These are phyloP conservation scores for Backusella tuberculispora DNA, from an alignment of 192 early-diverging fungal genomes.

Conservation along the genomic window DNA sequence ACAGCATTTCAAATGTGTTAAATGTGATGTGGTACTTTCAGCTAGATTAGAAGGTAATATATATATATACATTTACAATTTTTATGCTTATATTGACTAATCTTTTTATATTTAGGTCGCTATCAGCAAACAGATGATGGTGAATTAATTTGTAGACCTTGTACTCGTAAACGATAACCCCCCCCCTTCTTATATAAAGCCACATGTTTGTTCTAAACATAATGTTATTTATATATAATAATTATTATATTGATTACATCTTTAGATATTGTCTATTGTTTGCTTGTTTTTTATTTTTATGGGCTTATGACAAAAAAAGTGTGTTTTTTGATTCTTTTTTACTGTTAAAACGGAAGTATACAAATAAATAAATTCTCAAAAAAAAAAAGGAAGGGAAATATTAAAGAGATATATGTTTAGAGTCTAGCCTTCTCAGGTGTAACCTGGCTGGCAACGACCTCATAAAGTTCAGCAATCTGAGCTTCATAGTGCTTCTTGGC, in stretches of 20 bases:
- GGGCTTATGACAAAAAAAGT: background rate
- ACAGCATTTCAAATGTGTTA: conserved; percentile 37
- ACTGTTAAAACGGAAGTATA: background rate
- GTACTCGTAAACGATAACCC: conserved; percentile 8
- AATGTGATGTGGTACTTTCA: conserved; percentile 32
- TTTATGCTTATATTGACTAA: background rate
- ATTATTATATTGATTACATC: background rate
- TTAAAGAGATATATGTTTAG: conserved; percentile 12
- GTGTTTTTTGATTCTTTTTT: background rate
- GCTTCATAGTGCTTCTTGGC: conserved; percentile 66
- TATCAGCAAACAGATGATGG: conserved; percentile 25
- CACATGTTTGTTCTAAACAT: background rate
- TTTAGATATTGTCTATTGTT: background rate
- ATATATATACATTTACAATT: background rate
- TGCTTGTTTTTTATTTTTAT: background rate
- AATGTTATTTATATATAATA: background rate
- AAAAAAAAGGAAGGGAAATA: conserved; percentile 5
- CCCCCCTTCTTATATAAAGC: conserved; percentile 16
- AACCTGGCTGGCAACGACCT: conserved; percentile 2
- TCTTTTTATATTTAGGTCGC: conserved; percentile 23
- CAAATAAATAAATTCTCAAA: conserved; percentile 1
- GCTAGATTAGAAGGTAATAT: conserved; percentile 34
- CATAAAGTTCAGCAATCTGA: conserved; percentile 74
- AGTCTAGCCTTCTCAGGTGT: conserved; percentile 12
- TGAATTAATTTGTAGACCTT: conserved; percentile 28